Percentiles rank a stretch among this genome's conserved stretches.
phyloP scores from a whole-genome alignment of 192 early-diverging fungal genomes.

The Backusella luteola region DNA sequence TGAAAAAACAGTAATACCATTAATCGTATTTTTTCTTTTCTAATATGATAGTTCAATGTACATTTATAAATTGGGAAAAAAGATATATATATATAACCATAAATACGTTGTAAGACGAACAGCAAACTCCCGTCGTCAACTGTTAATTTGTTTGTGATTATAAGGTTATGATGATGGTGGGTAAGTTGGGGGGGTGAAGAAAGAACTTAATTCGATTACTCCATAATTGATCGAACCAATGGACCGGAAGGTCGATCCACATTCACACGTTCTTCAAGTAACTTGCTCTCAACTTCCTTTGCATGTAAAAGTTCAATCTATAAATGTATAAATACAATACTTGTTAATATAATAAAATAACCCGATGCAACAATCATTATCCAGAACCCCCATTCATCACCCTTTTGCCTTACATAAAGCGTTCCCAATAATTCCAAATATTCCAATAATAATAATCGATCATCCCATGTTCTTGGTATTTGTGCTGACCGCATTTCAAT shows the following conservation, averaged over 20 bases:
- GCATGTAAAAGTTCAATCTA: slow-evolving; percentile 8
- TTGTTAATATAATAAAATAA: slow-evolving; percentile 4
- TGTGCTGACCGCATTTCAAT: slow-evolving; percentile 10
- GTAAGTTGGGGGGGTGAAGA: background rate
- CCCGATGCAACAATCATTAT: slow-evolving; percentile 10
- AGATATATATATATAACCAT: slow-evolving; percentile 7
- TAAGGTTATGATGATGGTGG: slow-evolving; percentile 2
- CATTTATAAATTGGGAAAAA: background rate
- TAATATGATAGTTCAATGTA: background rate
- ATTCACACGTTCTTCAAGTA: slow-evolving; percentile 9
- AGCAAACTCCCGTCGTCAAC: no score
- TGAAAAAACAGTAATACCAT: slow-evolving; percentile 13
- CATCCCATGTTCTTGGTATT: slow-evolving; percentile 16
- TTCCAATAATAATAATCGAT: background rate
- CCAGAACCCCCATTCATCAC: background rate
- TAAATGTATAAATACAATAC: slow-evolving; percentile 10
- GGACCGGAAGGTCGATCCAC: background rate
- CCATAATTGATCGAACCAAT: slow-evolving; percentile 3
- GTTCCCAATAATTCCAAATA: slow-evolving; percentile 15
- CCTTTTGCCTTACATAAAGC: slow-evolving; percentile 11
- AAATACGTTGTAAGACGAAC: no score
- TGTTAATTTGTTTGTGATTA: background rate
- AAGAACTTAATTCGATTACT: background rate
- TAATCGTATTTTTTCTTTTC: slow-evolving; percentile 6
- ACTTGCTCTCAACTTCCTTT: background rate